Evolutionary conservation across 2,329 filamentous ascomycete genomes (phyloP).

Genomic region (Diplodia intermedia): DNA sequence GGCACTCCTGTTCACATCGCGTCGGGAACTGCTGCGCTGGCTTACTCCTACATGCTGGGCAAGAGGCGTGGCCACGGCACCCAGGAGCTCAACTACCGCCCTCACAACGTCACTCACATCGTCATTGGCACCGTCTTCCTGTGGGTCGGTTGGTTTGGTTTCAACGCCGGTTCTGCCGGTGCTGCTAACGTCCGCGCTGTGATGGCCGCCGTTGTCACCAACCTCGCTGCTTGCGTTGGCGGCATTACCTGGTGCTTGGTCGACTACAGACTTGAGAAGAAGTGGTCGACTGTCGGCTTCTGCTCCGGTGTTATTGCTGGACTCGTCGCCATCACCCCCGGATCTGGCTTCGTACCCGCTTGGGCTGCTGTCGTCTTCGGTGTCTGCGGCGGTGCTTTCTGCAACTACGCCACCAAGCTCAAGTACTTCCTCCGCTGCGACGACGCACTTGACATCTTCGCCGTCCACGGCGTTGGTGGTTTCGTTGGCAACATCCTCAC

Average conservation of each 20-base stretch:
- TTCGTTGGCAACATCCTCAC: constrained; percentile 81
- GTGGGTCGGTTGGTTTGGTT: constrained; percentile 95
- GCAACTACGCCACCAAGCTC: constrained; percentile 90
- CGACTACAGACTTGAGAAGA: constrained; percentile 86
- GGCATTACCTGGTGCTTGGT: constrained; percentile 89
- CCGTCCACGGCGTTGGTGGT: constrained; percentile 79
- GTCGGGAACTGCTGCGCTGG: constrained; percentile 81
- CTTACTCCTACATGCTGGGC: constrained; percentile 90
- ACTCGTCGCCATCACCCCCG: constrained; percentile 86
- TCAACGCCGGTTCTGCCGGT: constrained; percentile 86
- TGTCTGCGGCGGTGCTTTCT: constrained; percentile 74
- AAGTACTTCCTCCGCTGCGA: constrained; percentile 84
- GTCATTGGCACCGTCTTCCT: constrained; percentile 92
- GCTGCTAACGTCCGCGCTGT: constrained; percentile 82
- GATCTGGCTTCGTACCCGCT: constrained; percentile 82
- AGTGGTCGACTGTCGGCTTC: constrained; percentile 93
- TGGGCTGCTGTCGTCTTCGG: constrained; percentile 86
- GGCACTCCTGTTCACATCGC: constrained; percentile 90
- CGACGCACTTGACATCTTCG: constrained; percentile 88
- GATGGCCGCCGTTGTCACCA: constrained; percentile 86
- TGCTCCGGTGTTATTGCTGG: constrained; percentile 90
- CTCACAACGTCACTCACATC: constrained; percentile 91
- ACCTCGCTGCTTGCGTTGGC: constrained; percentile 81
- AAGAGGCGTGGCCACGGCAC: constrained; percentile 85
- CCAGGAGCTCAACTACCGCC: constrained; percentile 87